Conservation (phyloP, 2,329 filamentous ascomycete species). For the Fusarium coicis region DNA sequence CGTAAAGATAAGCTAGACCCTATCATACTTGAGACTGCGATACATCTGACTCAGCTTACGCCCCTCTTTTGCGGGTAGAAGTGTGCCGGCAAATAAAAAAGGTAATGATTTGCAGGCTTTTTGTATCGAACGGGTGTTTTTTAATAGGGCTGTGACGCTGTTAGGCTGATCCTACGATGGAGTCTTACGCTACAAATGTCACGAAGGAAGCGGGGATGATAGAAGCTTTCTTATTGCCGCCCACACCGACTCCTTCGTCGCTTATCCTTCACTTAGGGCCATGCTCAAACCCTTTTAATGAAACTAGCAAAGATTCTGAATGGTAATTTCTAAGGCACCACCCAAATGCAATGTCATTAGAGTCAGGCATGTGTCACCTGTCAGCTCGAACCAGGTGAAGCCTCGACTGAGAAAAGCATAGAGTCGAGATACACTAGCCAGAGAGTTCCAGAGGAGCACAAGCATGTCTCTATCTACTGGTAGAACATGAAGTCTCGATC, state of each 20-base stretch:
- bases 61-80: background rate
- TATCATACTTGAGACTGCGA: background rate
- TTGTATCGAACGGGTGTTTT: background rate
- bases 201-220: background rate
- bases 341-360: no score
- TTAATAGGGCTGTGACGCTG: background rate
- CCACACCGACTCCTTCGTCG: background rate
- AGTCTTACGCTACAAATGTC: background rate
- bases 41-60: slow-evolving; percentile 5
- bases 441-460: background rate
- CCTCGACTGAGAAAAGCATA: background rate
- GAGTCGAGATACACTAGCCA: background rate
- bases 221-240: background rate
- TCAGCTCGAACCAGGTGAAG: background rate
- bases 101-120: background rate
- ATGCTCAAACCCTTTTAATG: background rate
- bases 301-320: no score
- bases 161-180: background rate
- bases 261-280: background rate
- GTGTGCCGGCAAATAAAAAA: background rate
- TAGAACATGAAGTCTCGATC: background rate
- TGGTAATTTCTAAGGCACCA: no score
- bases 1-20: background rate
- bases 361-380: background rate
- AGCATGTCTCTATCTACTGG: accelerated